These are phyloP conservation scores for Botrytis cinerea DNA, from an alignment of 2,329 filamentous ascomycete genomes.

Conservation along the genomic window DNA sequence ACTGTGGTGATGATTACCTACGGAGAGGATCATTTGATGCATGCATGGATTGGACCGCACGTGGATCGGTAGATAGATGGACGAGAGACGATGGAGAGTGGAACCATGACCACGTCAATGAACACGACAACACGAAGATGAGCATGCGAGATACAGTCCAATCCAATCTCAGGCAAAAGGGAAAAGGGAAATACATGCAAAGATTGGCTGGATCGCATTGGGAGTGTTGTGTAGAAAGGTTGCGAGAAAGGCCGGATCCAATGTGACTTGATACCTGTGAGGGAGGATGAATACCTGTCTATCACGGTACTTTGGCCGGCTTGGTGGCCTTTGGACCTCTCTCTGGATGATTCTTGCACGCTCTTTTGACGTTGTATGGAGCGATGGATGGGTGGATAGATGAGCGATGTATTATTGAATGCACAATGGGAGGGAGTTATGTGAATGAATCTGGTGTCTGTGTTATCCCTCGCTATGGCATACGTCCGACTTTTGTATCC, in stretches of 20 bases:
- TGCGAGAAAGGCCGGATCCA: constrained; percentile 5
- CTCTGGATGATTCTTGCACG: background rate
- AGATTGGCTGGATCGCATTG: background rate
- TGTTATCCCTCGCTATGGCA: no score
- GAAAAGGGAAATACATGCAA: background rate
- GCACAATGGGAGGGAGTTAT: no score
- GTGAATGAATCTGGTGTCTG: no score
- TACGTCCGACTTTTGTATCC: no score
- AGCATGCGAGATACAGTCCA: no score
- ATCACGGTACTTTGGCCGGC: constrained; percentile 1
- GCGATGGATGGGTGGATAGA: no score
- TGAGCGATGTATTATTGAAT: no score
- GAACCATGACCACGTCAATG: constrained; percentile 10
- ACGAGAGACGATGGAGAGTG: background rate
- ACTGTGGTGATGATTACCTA: background rate
- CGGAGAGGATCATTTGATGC: no score
- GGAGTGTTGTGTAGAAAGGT: background rate
- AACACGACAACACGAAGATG: constrained; percentile 2
- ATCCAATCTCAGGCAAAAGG: background rate
- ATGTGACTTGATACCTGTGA: background rate
- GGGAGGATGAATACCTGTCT: constrained; percentile 10
- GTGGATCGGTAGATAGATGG: background rate
- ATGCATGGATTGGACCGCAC: background rate
- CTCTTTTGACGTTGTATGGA: background rate
- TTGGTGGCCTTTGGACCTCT: background rate